These are phyloP conservation scores for Aspergillus bombycis DNA, from an alignment of 2,329 filamentous ascomycete genomes.

Conservation along the genomic window DNA sequence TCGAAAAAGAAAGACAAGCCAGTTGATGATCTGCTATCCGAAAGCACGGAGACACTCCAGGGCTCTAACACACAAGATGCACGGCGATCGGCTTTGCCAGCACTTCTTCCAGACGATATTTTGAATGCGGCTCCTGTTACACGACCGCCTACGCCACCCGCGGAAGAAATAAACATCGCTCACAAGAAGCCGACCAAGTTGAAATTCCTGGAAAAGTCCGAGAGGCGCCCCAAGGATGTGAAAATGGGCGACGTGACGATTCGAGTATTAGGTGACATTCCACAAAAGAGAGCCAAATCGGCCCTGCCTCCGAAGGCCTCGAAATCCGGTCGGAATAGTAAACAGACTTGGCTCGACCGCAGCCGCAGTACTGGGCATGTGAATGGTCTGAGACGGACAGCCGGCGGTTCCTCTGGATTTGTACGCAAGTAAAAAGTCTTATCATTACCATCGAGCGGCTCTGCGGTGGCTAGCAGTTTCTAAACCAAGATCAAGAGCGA, in stretches of 20 bases:
- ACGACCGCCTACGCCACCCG: constrained; percentile 50
- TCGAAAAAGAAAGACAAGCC: constrained; percentile 30
- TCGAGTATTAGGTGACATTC: constrained; percentile 47
- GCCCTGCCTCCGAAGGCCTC: constrained; percentile 51
- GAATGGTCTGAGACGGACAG: constrained; percentile 42
- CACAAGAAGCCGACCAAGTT: constrained; percentile 47
- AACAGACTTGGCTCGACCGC: constrained; percentile 44
- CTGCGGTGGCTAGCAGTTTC: not conserved
- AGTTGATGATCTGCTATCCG: constrained; percentile 42
- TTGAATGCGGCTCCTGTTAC: constrained; percentile 50
- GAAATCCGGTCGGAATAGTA: constrained; percentile 40
- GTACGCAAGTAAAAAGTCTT: constrained; percentile 33
- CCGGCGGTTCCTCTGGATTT: constrained; percentile 41
- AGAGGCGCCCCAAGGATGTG: constrained; percentile 55
- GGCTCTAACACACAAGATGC: constrained; percentile 41
- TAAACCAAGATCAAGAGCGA: not conserved
- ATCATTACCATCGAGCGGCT: not conserved
- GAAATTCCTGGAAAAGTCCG: constrained; percentile 52
- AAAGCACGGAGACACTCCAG: constrained; percentile 46
- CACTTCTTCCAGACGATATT: constrained; percentile 55
- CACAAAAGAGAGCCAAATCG: constrained; percentile 41
- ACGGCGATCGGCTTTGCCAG: constrained; percentile 47
- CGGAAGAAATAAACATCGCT: constrained; percentile 29
- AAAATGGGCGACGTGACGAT: constrained; percentile 53
- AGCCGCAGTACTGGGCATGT: constrained; percentile 34